Evolutionary conservation across 2,329 filamentous ascomycete genomes (phyloP).

Genomic region (Colletotrichum sidae): DNA sequence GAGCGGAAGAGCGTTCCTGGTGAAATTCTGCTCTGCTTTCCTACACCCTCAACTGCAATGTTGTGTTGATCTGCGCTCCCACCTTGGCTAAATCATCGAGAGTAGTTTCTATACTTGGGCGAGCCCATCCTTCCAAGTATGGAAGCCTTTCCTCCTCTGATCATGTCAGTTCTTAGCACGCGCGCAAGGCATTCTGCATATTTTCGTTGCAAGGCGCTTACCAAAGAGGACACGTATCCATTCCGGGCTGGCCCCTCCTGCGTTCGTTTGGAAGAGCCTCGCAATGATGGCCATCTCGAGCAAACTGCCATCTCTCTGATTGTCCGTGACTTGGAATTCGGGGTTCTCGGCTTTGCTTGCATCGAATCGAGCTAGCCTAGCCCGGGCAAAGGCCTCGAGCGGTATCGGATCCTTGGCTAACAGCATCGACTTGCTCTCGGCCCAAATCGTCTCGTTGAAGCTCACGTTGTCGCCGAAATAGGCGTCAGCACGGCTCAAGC

Average conservation of each 20-base stretch:
- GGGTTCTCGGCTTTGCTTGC: neutral
- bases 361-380: neutral
- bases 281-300: neutral
- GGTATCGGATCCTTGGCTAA: neutral
- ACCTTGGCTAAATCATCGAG: neutral
- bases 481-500: constrained; percentile 43
- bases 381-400: neutral
- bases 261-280: neutral
- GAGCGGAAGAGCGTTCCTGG: too few relatives aligned
- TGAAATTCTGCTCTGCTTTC: too few relatives aligned
- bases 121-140: neutral
- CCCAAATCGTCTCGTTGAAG: neutral
- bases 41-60: too few relatives aligned
- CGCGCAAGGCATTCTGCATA: neutral
- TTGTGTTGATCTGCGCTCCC: neutral
- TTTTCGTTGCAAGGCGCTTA: neutral
- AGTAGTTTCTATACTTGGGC: neutral
- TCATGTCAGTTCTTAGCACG: neutral
- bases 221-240: neutral
- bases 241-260: neutral
- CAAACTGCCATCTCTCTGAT: neutral
- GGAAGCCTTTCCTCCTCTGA: constrained; percentile 3
- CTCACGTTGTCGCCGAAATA: constrained; percentile 6
- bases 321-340: neutral
- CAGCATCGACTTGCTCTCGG: neutral